Percentiles rank a stretch among this genome's conserved stretches.
These are phyloP conservation scores for sorghum (Sorghum bicolor) DNA, from an alignment of 176 grass and related monocot species.

Conservation along the genomic window Sorghum_bicolor_NCBIv3 NC_012870.2:5037501-5038000, in stretches of 20 bases:
- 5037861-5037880: constrained; percentile 25
- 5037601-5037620: neutral
- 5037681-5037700: neutral
- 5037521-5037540: neutral
- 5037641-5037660: neutral
- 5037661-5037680: neutral
- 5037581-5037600: neutral
- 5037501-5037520: no score
- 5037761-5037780: neutral
- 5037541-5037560: neutral
- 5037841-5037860: constrained; percentile 8
- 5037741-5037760: neutral
- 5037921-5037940: no score
- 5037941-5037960: no score
- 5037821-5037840: neutral
- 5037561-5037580: neutral
- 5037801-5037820: neutral
- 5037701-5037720: neutral
- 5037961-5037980: neutral
- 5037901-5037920: neutral
- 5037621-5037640: neutral
- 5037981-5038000: no score
- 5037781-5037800: neutral
- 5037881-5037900: no score
- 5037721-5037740: neutral